Evolutionary conservation across 106 monocot genomes (phyloP).

Genomic region (Triglochin maritima): DNA sequence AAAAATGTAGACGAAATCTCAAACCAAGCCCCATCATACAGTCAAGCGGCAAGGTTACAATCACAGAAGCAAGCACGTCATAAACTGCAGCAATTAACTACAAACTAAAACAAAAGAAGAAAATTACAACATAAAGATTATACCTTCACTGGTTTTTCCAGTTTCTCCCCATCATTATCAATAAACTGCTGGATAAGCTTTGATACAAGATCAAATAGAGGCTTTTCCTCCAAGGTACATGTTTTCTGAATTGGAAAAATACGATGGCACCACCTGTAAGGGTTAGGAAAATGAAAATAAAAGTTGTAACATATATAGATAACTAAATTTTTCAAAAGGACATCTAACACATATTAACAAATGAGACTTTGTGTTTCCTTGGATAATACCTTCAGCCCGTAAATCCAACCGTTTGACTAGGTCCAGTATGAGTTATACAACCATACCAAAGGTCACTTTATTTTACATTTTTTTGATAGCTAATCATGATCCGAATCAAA

Average conservation of each 20-base stretch:
- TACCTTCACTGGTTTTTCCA: conserved; percentile 59
- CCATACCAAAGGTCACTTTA: no score
- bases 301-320: neutral
- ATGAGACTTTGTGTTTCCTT: no score
- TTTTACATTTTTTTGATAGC: no score
- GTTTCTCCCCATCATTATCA: conserved; percentile 18
- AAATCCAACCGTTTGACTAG: neutral
- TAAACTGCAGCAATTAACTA: neutral
- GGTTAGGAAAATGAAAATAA: neutral
- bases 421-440: neutral
- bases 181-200: conserved; percentile 50
- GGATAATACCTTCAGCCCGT: no score
- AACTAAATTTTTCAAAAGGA: neutral
- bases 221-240: conserved; percentile 54
- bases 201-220: conserved; percentile 43
- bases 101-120: neutral
- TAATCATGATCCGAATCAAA: no score
- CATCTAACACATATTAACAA: no score
- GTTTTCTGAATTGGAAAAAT: conserved; percentile 95
- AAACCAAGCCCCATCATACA: no score
- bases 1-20: no score
- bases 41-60: no score
- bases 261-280: conserved; percentile 89
- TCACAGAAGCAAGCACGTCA: no score
- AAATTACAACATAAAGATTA: neutral